Evolutionary conservation across 164 flowering plant genomes (phyloP).

Genomic region (Cinnamomum micranthum): DNA sequence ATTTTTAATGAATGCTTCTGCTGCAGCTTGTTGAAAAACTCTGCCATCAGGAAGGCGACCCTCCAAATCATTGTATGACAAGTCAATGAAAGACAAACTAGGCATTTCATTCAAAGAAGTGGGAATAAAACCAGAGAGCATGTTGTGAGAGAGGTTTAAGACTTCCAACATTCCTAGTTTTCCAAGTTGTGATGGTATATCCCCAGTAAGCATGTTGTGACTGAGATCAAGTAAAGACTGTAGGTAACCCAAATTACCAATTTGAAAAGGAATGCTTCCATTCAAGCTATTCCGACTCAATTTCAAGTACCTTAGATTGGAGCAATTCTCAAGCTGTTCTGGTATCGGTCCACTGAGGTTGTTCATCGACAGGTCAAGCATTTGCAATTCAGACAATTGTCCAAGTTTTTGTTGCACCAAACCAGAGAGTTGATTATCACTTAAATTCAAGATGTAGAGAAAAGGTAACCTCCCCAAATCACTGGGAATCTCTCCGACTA

Average conservation of each 20-base stretch:
- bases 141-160: conserved; percentile 11
- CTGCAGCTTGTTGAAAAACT: neutral
- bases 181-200: conserved; percentile 6
- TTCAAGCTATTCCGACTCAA: neutral
- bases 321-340: neutral
- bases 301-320: neutral
- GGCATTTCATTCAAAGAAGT: conserved; percentile 2
- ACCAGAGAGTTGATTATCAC: neutral
- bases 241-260: conserved; percentile 1
- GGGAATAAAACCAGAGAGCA: conserved; percentile 6
- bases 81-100: conserved; percentile 1
- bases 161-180: neutral
- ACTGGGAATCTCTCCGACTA: neutral
- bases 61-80: conserved; percentile 11
- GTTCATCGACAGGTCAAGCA: conserved; percentile 1
- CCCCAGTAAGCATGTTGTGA: conserved; percentile 1
- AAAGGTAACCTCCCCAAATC: neutral
- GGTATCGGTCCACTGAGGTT: conserved; percentile 2
- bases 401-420: neutral
- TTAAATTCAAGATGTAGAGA: neutral
- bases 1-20: neutral
- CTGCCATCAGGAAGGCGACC: conserved; percentile 1
- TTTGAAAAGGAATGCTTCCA: conserved; percentile 4
- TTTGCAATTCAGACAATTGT: neutral
- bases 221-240: neutral